phyloP scores from a whole-genome alignment of 2,329 filamentous ascomycete species.

The Sporothrix globosa region DNA sequence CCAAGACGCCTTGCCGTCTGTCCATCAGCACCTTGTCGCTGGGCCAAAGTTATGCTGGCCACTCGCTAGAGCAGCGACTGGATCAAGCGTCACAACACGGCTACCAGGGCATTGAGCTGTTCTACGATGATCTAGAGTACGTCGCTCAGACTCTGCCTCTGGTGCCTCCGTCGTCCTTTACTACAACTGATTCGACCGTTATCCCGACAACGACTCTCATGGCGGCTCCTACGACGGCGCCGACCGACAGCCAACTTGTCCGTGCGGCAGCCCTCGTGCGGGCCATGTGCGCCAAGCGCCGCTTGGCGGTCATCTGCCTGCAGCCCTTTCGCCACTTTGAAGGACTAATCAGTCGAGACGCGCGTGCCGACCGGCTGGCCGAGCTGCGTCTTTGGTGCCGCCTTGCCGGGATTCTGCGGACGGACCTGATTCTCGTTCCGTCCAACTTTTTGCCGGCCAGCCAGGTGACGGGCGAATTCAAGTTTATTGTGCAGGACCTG shows the following conservation, averaged over 20 bases:
- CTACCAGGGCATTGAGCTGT: constrained; percentile 62
- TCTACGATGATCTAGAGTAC: constrained; percentile 64
- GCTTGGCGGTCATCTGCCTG: constrained; percentile 56
- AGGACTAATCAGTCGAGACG: constrained; percentile 56
- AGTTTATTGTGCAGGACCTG: constrained; percentile 58
- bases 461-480: constrained; percentile 44
- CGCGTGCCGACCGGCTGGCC: constrained; percentile 54
- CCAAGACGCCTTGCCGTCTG: constrained; percentile 18
- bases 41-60: constrained; percentile 34
- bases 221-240: background rate
- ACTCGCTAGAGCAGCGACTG: constrained; percentile 31
- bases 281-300: constrained; percentile 50
- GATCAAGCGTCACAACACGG: constrained; percentile 40
- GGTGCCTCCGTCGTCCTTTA: background rate
- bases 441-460: constrained; percentile 56
- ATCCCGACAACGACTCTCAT: background rate
- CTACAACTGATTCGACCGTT: background rate
- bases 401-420: constrained; percentile 58
- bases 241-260: constrained; percentile 38
- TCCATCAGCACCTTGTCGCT: constrained; percentile 36
- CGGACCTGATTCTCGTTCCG: constrained; percentile 65
- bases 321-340: constrained; percentile 69
- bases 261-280: constrained; percentile 53
- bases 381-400: constrained; percentile 63
- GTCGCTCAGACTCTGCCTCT: constrained; percentile 45